A percentile compares a stretch with the other conserved stretches of the same genome.
Conservation (phyloP, 1,284 basidiomycete genomes). For the Anthracocystis panici-leucophaei region DNA sequence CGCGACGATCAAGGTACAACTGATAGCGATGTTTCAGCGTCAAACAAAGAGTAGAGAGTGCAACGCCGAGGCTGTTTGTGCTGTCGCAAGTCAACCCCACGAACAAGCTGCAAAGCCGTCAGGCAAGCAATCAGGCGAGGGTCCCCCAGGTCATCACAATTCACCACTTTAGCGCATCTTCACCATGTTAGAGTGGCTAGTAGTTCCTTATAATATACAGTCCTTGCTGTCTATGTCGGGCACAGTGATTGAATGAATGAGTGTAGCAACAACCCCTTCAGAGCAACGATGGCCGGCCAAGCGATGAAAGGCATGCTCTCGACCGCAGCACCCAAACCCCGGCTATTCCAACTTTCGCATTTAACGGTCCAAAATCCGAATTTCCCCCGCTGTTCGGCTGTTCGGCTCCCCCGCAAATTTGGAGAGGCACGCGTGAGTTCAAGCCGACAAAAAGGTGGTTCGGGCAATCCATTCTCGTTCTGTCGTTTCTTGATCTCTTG, state of each 20-base stretch:
- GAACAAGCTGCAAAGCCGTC: too few species aligned
- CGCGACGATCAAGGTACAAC: neutral
- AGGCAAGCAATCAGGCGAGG: too few species aligned
- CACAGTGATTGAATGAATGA: neutral
- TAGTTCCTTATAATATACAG: neutral
- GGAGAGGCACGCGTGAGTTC: neutral
- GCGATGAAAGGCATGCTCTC: neutral
- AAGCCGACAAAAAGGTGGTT: neutral
- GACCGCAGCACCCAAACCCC: conserved; percentile 8
- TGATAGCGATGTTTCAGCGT: neutral
- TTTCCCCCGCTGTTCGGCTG: conserved; percentile 17
- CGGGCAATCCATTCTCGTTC: neutral
- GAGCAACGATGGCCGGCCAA: neutral
- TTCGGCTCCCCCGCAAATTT: conserved; percentile 12
- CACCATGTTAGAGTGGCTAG: neutral
- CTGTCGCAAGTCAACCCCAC: too few species aligned
- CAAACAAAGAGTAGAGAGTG: neutral
- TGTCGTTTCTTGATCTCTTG: neutral
- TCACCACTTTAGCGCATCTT: neutral
- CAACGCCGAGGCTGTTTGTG: neutral
- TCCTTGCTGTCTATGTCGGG: neutral
- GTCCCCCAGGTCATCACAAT: neutral
- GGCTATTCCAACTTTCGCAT: conserved; percentile 26
- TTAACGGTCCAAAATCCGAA: conserved; percentile 20
- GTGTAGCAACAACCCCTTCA: neutral